These are phyloP conservation scores for Phytophthora vignae DNA, from an alignment of 352 stramenopile species.

Conservation along the genomic window DNA sequence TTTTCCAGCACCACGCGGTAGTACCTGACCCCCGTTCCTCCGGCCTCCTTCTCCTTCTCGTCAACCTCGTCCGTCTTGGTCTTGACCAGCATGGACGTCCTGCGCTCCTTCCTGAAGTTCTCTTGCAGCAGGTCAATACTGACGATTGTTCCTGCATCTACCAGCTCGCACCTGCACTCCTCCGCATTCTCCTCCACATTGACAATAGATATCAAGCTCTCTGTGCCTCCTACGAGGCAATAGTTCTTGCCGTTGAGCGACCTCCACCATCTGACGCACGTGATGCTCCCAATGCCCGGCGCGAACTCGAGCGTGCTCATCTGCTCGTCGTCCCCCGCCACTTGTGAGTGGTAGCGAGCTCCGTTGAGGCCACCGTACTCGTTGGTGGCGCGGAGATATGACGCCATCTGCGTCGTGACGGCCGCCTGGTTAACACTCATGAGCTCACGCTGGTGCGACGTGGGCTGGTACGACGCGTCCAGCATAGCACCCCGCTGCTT, in stretches of 20 bases:
- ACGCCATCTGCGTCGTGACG: slow-evolving; percentile 87
- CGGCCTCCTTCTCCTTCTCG: slow-evolving; percentile 31
- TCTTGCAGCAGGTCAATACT: slow-evolving; percentile 83
- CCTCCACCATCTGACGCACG: slow-evolving; percentile 82
- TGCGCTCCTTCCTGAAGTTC: slow-evolving; percentile 75
- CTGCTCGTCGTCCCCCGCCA: slow-evolving; percentile 82
- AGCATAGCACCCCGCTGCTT: slow-evolving; percentile 67
- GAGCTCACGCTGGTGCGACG: slow-evolving; percentile 66
- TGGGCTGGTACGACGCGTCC: slow-evolving; percentile 57
- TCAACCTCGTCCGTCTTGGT: slow-evolving; percentile 52
- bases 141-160: slow-evolving; percentile 67
- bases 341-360: slow-evolving; percentile 82
- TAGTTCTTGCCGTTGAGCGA: slow-evolving; percentile 88
- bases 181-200: slow-evolving; percentile 89
- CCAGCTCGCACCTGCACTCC: slow-evolving; percentile 83
- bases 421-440: slow-evolving; percentile 74
- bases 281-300: slow-evolving; percentile 68
- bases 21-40: slow-evolving; percentile 52
- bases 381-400: slow-evolving; percentile 84
- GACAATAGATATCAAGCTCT: slow-evolving; percentile 86
- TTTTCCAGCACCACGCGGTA: slow-evolving; percentile 89
- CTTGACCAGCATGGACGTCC: slow-evolving; percentile 89
- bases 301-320: slow-evolving; percentile 89
- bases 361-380: slow-evolving; percentile 82
- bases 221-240: slow-evolving; percentile 78